Conservation (phyloP, 2,329 filamentous ascomycete species). For the Calonectria henricotiae region DNA sequence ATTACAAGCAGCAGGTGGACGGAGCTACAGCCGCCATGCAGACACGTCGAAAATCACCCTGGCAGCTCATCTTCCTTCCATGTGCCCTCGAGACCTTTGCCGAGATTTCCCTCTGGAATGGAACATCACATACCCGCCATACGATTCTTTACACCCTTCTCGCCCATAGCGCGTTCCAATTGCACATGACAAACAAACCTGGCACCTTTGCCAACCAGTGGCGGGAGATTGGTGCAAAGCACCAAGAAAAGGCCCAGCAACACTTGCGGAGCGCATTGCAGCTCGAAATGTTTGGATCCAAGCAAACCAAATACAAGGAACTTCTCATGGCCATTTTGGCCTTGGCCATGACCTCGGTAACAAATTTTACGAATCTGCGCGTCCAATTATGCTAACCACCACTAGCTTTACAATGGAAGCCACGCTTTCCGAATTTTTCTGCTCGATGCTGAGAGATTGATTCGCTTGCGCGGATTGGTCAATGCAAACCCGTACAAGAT, state of each 20-base stretch:
- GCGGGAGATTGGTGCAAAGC: conserved; percentile 51
- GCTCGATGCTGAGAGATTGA: conserved; percentile 63
- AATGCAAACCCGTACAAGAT: conserved; percentile 61
- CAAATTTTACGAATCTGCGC: fast-evolving
- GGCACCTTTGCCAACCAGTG: conserved; percentile 45
- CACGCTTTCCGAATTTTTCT: conserved; percentile 51
- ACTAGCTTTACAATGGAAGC: conserved; percentile 43
- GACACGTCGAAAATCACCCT: conserved; percentile 60
- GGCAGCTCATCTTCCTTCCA: conserved; percentile 63
- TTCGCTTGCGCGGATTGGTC: conserved; percentile 57
- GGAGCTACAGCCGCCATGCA: conserved; percentile 51
- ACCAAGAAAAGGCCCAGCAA: conserved; percentile 54
- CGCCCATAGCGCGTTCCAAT: conserved; percentile 62
- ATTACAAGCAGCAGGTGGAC: conserved; percentile 53
- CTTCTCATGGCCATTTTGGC: conserved; percentile 63
- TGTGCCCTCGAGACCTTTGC: conserved; percentile 62
- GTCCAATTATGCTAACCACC: not conserved
- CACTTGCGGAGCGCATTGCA: conserved; percentile 57
- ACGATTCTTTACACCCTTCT: conserved; percentile 61
- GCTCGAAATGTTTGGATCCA: conserved; percentile 54
- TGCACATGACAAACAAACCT: conserved; percentile 49
- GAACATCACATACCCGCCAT: conserved; percentile 58
- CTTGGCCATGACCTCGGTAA: conserved; percentile 49
- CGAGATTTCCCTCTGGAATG: conserved; percentile 61
- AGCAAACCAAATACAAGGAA: conserved; percentile 62